Evolutionary conservation across 208 protist genomes (phyloP).

Genomic region (Histomonas meleagridis): DNA sequence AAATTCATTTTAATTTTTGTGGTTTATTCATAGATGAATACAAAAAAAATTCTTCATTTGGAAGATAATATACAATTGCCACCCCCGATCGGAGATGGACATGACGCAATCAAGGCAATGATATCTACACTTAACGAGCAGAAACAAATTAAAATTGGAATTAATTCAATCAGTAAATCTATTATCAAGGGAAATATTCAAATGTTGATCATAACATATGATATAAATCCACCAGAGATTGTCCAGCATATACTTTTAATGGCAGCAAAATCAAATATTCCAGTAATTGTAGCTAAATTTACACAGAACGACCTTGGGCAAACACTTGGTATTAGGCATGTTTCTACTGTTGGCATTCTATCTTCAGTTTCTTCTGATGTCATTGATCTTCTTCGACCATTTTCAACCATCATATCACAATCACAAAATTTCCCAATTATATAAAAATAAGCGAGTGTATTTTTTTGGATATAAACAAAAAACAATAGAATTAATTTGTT

Average conservation of each 20-base stretch:
- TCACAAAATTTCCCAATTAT: background rate
- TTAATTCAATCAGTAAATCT: background rate
- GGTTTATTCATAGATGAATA: too few relatives aligned
- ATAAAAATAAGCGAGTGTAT: background rate
- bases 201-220: background rate
- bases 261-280: background rate
- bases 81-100: background rate
- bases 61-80: background rate
- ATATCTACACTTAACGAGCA: background rate
- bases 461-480: too few relatives aligned
- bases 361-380: background rate
- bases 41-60: background rate
- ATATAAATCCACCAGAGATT: background rate
- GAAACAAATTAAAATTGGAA: background rate
- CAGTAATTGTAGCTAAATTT: background rate
- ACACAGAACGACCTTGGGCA: background rate
- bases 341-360: background rate
- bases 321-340: background rate
- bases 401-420: background rate
- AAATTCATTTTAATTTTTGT: too few relatives aligned
- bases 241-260: background rate
- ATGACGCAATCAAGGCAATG: background rate
- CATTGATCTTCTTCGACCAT: background rate
- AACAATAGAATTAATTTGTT: too few relatives aligned
- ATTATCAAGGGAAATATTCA: background rate